A percentile compares a stretch with the other conserved stretches of the same genome.
These are phyloP conservation scores for Tetrahymena borealis DNA, from an alignment of 73 alveolate genomes.

Conservation along the genomic window DNA sequence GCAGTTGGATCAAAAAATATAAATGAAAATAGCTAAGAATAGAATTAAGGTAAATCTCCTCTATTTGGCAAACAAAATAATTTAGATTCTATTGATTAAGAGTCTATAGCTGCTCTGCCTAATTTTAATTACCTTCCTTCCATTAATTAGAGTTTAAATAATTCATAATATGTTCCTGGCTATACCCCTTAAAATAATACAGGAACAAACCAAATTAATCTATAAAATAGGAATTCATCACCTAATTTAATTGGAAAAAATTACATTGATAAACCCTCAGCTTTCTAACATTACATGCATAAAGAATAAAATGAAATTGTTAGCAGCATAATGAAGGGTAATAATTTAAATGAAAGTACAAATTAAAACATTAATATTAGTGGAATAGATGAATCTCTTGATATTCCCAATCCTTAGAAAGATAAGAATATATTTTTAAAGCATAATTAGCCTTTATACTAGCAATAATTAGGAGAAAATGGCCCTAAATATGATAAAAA, in stretches of 20 bases:
- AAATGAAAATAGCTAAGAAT: no score
- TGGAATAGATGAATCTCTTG: background rate
- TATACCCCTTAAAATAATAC: background rate
- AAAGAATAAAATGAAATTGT: background rate
- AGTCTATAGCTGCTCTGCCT: no score
- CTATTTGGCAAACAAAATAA: no score
- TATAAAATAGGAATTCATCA: background rate
- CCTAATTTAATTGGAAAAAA: background rate
- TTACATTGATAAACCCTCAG: background rate
- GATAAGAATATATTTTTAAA: background rate
- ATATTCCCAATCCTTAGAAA: background rate
- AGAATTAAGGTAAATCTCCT: background rate
- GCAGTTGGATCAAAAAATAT: no score
- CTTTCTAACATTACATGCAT: background rate
- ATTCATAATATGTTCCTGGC: background rate
- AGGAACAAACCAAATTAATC: background rate
- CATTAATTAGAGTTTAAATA: background rate
- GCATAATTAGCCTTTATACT: background rate
- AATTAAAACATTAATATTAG: background rate
- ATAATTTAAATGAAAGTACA: background rate
- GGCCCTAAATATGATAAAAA: constrained; percentile 28
- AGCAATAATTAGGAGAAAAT: background rate
- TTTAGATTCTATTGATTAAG: no score
- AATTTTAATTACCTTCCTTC: background rate
- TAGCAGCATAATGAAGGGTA: background rate